Conservation (phyloP, 2,329 filamentous ascomycete species). For the Paecilomyces sp. region DNA sequence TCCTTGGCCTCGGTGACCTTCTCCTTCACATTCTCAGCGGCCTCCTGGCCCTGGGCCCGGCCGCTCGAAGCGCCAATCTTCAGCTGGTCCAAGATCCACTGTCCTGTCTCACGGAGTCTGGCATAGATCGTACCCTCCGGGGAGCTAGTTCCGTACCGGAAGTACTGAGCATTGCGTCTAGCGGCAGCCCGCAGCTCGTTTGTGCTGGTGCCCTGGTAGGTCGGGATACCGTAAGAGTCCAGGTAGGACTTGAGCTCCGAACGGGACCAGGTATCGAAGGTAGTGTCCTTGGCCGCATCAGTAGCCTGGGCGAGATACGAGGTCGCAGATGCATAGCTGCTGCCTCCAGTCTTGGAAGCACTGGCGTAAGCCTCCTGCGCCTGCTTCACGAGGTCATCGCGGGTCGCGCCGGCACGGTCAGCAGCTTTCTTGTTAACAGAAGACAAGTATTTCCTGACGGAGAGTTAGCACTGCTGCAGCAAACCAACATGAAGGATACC, state of each 20-base stretch:
- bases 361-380: conserved; percentile 40
- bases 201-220: conserved; percentile 59
- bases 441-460: conserved; percentile 40
- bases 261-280: conserved; percentile 66
- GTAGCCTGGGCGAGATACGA: conserved; percentile 63
- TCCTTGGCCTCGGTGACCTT: conserved; percentile 43
- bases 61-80: conserved; percentile 42
- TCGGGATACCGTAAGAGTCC: conserved; percentile 66
- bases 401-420: conserved; percentile 57
- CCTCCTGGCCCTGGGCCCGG: conserved; percentile 41
- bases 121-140: conserved; percentile 60
- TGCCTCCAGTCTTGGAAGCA: conserved; percentile 41
- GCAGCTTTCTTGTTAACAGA: conserved; percentile 47
- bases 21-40: conserved; percentile 35
- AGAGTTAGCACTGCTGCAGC: conserved; percentile 42
- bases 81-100: conserved; percentile 45
- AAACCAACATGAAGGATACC: conserved; percentile 35
- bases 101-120: conserved; percentile 45
- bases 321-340: conserved; percentile 57
- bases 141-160: conserved; percentile 64
- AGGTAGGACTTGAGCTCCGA: conserved; percentile 71
- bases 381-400: conserved; percentile 64
- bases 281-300: conserved; percentile 54
- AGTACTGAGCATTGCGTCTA: conserved; percentile 67
- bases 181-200: conserved; percentile 66